Evolutionary conservation across 768 basidiomycete genomes (phyloP).

Genomic region (Tubosaeta sp.): DNA sequence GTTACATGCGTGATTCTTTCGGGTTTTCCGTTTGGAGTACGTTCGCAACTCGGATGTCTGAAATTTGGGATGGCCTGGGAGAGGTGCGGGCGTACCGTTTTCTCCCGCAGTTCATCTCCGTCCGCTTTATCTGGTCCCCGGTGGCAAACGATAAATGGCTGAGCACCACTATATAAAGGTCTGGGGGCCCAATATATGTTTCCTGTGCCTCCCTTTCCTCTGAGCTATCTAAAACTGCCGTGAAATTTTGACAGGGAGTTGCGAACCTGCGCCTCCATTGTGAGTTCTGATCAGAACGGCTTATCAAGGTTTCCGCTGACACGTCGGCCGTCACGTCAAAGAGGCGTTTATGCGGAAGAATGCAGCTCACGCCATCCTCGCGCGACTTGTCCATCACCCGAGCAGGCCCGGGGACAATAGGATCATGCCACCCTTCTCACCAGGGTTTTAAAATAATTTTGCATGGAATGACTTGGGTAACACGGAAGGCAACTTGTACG

Average conservation of each 20-base stretch:
- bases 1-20: not conserved
- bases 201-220: not conserved
- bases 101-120: not conserved
- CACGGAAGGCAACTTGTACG: not conserved
- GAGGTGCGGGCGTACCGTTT: not conserved
- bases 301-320: slow-evolving; percentile 1
- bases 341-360: slow-evolving; percentile 9
- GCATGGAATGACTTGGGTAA: not conserved
- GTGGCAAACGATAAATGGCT: not conserved
- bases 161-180: not conserved
- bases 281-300: not conserved
- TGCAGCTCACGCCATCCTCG: not conserved
- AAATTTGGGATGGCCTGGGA: not conserved
- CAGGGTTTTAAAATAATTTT: not conserved
- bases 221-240: not conserved
- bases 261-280: not conserved
- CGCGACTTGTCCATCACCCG: not conserved
- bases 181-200: not conserved
- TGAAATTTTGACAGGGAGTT: not conserved
- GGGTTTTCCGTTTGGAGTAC: not conserved
- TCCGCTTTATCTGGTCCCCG: not conserved
- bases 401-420: not conserved
- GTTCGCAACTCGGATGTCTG: not conserved
- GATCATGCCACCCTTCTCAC: not conserved
- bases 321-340: not conserved